Conservation (phyloP, 371 early-diverging fungal genomes). For the Fennellomyces sp. region DNA sequence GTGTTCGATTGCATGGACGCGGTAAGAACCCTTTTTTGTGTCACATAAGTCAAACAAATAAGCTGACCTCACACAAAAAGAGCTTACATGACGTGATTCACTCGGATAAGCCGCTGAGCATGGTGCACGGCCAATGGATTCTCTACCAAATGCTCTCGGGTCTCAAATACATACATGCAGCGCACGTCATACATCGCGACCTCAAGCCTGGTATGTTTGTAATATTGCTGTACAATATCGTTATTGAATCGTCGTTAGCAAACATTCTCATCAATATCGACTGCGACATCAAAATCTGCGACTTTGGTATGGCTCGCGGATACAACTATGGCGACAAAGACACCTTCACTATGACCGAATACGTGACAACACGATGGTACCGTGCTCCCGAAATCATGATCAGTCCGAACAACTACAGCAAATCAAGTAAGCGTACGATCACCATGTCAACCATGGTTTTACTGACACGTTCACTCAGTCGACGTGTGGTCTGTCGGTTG, state of each 20-base stretch:
- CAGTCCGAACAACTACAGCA: conserved; percentile 74
- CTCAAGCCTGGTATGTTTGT: conserved; percentile 12
- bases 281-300: conserved; percentile 81
- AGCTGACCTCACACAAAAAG: neutral
- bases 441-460: neutral
- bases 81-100: conserved; percentile 89
- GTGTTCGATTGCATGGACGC: conserved; percentile 88
- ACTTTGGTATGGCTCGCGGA: conserved; percentile 81
- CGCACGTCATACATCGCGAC: conserved; percentile 54
- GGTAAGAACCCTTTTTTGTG: neutral
- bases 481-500: conserved; percentile 92
- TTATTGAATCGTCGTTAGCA: conserved; percentile 28
- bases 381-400: conserved; percentile 93
- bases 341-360: conserved; percentile 68
- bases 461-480: conserved; percentile 26
- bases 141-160: conserved; percentile 85
- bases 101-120: conserved; percentile 80
- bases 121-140: conserved; percentile 87
- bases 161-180: conserved; percentile 86
- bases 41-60: neutral
- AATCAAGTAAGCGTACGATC: conserved; percentile 58
- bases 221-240: neutral
- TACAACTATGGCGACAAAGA: conserved; percentile 16
- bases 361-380: conserved; percentile 92
- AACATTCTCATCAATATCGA: conserved; percentile 84